Conservation (phyloP, 2,329 filamentous ascomycete genomes). For the Aspergillus versicolor region DNA sequence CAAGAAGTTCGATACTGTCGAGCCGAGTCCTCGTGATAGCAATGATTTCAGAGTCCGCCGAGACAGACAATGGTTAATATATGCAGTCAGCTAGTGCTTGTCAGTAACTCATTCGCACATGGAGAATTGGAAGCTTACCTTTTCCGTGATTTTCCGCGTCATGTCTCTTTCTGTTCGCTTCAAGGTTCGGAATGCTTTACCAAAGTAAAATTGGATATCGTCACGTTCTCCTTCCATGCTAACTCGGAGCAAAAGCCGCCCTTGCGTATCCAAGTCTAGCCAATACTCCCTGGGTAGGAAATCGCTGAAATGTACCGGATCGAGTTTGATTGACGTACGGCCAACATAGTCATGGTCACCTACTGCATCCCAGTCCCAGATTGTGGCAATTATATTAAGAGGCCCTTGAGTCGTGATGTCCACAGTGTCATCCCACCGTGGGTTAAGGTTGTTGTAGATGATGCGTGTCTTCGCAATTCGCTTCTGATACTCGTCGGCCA, state of each 20-base stretch:
- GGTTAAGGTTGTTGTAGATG: constrained; percentile 85
- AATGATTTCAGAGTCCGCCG: constrained; percentile 74
- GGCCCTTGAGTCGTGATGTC: constrained; percentile 92
- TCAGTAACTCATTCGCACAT: background rate
- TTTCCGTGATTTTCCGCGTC: constrained; percentile 97
- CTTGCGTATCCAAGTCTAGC: constrained; percentile 95
- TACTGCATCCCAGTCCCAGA: constrained; percentile 98
- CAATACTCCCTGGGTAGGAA: constrained; percentile 96
- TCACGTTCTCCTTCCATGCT: constrained; percentile 99
- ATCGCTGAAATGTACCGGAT: constrained; percentile 94
- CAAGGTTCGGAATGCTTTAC: constrained; percentile 90
- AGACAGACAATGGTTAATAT: constrained; percentile 88
- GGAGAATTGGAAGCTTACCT: constrained; percentile 57
- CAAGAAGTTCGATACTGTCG: constrained; percentile 71
- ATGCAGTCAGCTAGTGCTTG: constrained; percentile 70
- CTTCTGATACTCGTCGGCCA: constrained; percentile 97
- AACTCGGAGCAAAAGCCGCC: constrained; percentile 80
- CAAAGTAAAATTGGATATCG: constrained; percentile 98
- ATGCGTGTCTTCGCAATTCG: constrained; percentile 91
- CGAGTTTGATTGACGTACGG: constrained; percentile 94
- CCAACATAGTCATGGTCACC: constrained; percentile 98
- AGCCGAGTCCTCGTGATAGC: constrained; percentile 69
- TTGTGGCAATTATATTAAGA: constrained; percentile 91
- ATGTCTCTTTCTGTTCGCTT: constrained; percentile 97
- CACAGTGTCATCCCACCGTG: constrained; percentile 94